These are phyloP conservation scores for Chrysosphaeria jannelii DNA, from an alignment of 2,329 filamentous ascomycete genomes.

Conservation along the genomic window DNA sequence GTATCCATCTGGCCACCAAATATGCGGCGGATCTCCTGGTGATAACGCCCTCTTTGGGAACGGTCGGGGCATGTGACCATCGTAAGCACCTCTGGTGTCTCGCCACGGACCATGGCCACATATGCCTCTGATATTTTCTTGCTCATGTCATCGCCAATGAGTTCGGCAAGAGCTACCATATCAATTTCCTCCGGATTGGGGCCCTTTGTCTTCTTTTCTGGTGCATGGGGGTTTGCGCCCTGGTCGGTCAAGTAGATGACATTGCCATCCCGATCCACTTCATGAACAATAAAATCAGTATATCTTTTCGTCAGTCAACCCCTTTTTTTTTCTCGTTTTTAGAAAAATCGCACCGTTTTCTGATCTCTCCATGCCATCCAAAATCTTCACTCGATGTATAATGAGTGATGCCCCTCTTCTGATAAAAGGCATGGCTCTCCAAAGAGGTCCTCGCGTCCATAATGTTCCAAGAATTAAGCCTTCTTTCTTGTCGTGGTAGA, in stretches of 20 bases:
- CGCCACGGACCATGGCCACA: constrained; percentile 9
- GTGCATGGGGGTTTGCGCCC: constrained; percentile 1
- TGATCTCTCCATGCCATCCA: constrained; percentile 14
- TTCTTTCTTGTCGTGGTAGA: too few species aligned
- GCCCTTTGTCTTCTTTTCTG: not conserved
- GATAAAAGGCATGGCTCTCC: too few species aligned
- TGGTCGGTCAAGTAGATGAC: constrained; percentile 35
- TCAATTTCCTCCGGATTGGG: constrained; percentile 1
- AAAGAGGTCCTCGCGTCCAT: too few species aligned
- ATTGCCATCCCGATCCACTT: constrained; percentile 45
- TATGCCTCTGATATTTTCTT: constrained; percentile 14
- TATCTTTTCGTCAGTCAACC: constrained; percentile 20
- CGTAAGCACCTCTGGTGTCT: constrained; percentile 8
- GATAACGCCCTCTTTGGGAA: constrained; percentile 14
- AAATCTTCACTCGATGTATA: constrained; percentile 11
- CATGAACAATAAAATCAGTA: constrained; percentile 79
- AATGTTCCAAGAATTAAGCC: too few species aligned
- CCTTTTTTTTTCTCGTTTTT: constrained; percentile 2
- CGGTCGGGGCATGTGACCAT: constrained; percentile 16
- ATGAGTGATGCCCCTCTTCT: constrained; percentile 13
- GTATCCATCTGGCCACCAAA: constrained; percentile 58
- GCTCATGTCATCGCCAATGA: constrained; percentile 13
- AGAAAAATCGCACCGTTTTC: constrained; percentile 11
- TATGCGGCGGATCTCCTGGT: constrained; percentile 40
- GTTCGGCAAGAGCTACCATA: constrained; percentile 7